A percentile compares a stretch with the other conserved stretches of the same genome.
Evolutionary conservation across 257 asterid species (phyloP).

Genomic region (Penstemon davidsonii): DNA sequence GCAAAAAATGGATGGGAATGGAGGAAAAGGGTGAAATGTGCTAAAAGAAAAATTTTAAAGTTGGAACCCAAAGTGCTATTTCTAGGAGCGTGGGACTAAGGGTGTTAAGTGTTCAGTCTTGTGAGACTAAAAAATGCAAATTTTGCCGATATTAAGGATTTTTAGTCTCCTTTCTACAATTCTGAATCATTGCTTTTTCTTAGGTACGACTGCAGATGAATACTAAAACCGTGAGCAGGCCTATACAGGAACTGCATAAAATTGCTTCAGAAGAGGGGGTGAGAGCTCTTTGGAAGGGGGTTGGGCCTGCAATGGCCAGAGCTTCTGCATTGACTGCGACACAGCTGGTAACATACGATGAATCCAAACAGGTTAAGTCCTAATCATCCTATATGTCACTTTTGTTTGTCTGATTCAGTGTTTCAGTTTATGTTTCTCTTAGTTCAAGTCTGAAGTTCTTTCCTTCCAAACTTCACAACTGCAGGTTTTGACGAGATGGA

Average conservation of each 20-base stretch:
- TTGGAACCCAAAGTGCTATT: too few relatives aligned
- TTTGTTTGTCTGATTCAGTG: slow-evolving; percentile 6
- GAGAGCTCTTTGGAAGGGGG: slow-evolving; percentile 91
- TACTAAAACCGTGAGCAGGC: slow-evolving; percentile 44
- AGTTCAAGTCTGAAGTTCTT: slow-evolving; percentile 13
- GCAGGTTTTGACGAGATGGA: slow-evolving; percentile 73
- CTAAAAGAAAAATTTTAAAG: too few relatives aligned
- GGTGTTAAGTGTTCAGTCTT: too few relatives aligned
- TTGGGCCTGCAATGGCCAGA: slow-evolving; percentile 92
- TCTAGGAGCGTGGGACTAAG: too few relatives aligned
- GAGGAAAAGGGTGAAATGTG: too few relatives aligned
- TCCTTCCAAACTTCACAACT: slow-evolving; percentile 24
- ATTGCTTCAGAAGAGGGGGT: slow-evolving; percentile 79
- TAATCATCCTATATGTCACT: slow-evolving; percentile 27
- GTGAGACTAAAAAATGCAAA: too few relatives aligned
- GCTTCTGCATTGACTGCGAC: slow-evolving; percentile 94
- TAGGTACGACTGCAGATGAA: slow-evolving; percentile 90
- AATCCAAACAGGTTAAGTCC: slow-evolving; percentile 76
- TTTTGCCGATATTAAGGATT: not conserved
- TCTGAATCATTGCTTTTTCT: slow-evolving; percentile 35
- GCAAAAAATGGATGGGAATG: too few relatives aligned
- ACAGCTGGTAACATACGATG: slow-evolving; percentile 86
- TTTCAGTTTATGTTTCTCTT: slow-evolving; percentile 22
- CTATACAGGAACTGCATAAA: slow-evolving; percentile 59
- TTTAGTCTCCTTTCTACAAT: not conserved